phyloP scores from a whole-genome alignment of 306 rosid genomes.

The Vachellia pachyceras region DNA sequence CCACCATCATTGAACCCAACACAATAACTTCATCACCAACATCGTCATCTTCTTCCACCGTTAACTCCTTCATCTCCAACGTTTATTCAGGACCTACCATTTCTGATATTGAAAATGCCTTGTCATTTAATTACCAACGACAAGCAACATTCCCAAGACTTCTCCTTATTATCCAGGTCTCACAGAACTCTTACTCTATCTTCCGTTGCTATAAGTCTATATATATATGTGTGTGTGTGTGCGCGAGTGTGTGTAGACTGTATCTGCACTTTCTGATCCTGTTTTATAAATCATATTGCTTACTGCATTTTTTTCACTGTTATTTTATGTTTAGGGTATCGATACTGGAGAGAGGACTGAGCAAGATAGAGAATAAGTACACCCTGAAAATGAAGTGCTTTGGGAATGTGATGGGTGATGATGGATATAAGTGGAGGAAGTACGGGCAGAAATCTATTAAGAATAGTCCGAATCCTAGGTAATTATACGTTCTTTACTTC shows the following conservation, averaged over 20 bases:
- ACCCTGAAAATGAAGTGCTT: slow-evolving; percentile 79
- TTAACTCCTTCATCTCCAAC: slow-evolving; percentile 50
- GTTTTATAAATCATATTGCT: background rate
- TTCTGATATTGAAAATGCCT: slow-evolving; percentile 71
- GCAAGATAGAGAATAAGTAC: slow-evolving; percentile 82
- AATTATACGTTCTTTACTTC: slow-evolving; percentile 4
- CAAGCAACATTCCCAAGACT: slow-evolving; percentile 47
- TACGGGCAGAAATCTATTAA: slow-evolving; percentile 92
- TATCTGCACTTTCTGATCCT: background rate
- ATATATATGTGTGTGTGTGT: no score
- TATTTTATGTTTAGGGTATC: slow-evolving; percentile 54
- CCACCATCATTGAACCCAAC: slow-evolving; percentile 12
- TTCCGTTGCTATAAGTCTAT: background rate
- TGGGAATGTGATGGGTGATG: slow-evolving; percentile 83
- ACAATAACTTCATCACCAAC: background rate
- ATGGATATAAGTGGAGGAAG: slow-evolving; percentile 94
- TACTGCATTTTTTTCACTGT: background rate
- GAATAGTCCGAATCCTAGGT: slow-evolving; percentile 95
- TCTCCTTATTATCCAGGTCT: slow-evolving; percentile 60
- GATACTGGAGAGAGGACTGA: slow-evolving; percentile 60
- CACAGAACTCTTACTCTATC: background rate
- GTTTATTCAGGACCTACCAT: slow-evolving; percentile 82
- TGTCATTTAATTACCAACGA: slow-evolving; percentile 54
- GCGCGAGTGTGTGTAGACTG: no score
- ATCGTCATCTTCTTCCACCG: slow-evolving; percentile 1